Percentiles rank a stretch among this genome's conserved stretches.
Conservation (phyloP, 192 early-diverging fungal genomes). For the Linderina pennispora region DNA sequence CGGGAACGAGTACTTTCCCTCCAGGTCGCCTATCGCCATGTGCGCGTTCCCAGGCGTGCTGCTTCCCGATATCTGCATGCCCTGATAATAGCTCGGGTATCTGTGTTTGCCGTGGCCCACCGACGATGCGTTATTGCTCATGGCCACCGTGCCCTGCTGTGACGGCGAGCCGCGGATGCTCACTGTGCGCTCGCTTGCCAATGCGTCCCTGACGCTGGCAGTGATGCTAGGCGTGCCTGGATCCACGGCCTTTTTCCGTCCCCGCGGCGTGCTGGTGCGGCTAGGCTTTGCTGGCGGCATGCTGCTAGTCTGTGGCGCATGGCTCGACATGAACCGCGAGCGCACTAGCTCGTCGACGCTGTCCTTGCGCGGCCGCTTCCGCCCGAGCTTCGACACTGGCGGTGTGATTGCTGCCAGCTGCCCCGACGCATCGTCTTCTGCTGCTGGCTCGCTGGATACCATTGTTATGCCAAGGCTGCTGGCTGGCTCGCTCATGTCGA, state of each 20-base stretch:
- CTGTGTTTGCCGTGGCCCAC: no score
- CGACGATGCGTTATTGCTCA: no score
- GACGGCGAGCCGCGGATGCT: neutral
- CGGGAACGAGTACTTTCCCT: slow-evolving; percentile 45
- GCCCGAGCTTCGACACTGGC: no score
- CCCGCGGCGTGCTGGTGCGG: neutral
- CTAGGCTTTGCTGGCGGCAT: neutral
- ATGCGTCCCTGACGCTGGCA: slow-evolving; percentile 34
- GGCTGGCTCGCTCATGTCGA: no score
- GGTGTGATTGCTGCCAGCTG: neutral
- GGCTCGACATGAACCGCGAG: slow-evolving; percentile 21
- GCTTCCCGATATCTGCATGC: neutral
- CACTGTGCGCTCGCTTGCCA: slow-evolving; percentile 18
- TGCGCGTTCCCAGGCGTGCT: neutral
- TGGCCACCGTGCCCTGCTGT: no score
- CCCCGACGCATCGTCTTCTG: neutral
- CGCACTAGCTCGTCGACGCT: slow-evolving; percentile 45
- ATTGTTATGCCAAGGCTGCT: slow-evolving; percentile 17
- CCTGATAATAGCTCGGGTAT: neutral
- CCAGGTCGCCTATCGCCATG: slow-evolving; percentile 2
- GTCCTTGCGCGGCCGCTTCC: slow-evolving; percentile 34
- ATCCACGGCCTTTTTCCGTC: slow-evolving; percentile 7
- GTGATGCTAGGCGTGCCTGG: slow-evolving; percentile 23
- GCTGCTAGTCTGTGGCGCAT: slow-evolving; percentile 2
- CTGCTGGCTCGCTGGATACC: neutral